Percentiles rank a stretch among this genome's conserved stretches.
Conservation (phyloP, 805 yeast species). For the Teunomyces tritomae region DNA sequence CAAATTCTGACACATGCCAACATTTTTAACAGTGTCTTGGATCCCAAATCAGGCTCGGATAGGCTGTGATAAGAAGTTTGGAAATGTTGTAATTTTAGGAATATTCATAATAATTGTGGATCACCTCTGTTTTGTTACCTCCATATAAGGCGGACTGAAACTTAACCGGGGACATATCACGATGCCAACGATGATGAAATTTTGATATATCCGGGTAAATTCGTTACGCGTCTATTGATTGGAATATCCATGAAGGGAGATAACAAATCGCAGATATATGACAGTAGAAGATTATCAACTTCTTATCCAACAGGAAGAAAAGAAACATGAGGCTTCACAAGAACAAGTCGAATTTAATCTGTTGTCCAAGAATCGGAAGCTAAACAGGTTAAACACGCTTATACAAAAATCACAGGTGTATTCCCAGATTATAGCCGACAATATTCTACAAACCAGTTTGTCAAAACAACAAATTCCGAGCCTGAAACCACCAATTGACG, state of each 20-base stretch:
- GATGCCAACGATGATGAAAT: not conserved
- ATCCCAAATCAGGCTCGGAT: not conserved
- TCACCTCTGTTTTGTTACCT: not conserved
- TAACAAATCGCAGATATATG: not conserved
- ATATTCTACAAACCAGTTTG: constrained; percentile 55
- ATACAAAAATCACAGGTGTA: constrained; percentile 88
- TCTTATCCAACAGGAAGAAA: constrained; percentile 1
- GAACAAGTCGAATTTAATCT: constrained; percentile 43
- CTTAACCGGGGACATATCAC: not conserved
- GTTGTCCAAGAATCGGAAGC: constrained; percentile 53
- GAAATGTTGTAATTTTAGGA: not conserved
- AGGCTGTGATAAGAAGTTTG: not conserved
- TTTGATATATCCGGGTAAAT: not conserved
- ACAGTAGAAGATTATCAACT: constrained; percentile 5
- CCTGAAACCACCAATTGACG: constrained; percentile 30
- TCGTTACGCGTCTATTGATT: not conserved
- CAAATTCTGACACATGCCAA: not conserved
- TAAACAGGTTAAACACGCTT: constrained; percentile 65
- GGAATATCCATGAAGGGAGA: no score
- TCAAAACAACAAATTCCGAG: constrained; percentile 31
- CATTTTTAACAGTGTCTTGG: not conserved
- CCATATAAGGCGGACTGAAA: not conserved
- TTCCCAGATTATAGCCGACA: constrained; percentile 81
- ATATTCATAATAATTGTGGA: not conserved
- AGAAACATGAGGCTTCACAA: constrained; percentile 6